Percentiles rank a stretch among this genome's conserved stretches.
phyloP scores from a whole-genome alignment of 2,329 filamentous ascomycete genomes.

The Colletotrichum acutatum region DNA sequence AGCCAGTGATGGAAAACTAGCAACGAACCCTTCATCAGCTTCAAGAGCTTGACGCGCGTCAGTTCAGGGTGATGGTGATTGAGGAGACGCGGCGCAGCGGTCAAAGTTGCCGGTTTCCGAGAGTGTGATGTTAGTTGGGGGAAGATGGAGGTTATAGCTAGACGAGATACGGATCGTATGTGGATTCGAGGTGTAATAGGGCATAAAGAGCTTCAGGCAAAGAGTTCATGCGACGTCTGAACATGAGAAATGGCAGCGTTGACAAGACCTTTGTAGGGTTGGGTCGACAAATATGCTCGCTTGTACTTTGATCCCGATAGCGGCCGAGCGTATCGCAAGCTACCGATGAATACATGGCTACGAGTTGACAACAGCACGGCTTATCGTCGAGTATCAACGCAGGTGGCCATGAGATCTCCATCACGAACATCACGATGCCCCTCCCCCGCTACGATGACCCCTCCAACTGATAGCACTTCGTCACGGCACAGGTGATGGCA shows the following conservation, averaged over 20 bases:
- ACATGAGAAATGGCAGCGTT: not conserved
- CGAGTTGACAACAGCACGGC: not conserved
- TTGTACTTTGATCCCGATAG: not conserved
- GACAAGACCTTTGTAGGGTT: not conserved
- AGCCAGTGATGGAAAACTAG: not conserved
- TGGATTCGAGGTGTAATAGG: not conserved
- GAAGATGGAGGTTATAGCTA: not conserved
- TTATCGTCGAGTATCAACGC: not conserved
- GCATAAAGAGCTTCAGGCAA: not conserved
- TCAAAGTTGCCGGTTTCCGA: not conserved
- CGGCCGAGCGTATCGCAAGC: not conserved
- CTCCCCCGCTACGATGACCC: not conserved
- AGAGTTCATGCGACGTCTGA: not conserved
- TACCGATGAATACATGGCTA: not conserved
- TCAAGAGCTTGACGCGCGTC: slow-evolving; percentile 5
- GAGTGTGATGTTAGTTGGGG: not conserved
- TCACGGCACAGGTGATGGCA: not conserved
- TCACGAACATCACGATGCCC: not conserved
- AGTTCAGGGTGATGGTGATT: not conserved
- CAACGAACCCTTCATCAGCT: not conserved
- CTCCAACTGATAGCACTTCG: not conserved
- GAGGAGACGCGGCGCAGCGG: not conserved
- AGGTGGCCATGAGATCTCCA: not conserved
- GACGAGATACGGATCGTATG: no score
- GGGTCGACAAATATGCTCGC: not conserved